Conservation (phyloP, 805 yeast genomes). For the Yamadazyma sp. region DNA sequence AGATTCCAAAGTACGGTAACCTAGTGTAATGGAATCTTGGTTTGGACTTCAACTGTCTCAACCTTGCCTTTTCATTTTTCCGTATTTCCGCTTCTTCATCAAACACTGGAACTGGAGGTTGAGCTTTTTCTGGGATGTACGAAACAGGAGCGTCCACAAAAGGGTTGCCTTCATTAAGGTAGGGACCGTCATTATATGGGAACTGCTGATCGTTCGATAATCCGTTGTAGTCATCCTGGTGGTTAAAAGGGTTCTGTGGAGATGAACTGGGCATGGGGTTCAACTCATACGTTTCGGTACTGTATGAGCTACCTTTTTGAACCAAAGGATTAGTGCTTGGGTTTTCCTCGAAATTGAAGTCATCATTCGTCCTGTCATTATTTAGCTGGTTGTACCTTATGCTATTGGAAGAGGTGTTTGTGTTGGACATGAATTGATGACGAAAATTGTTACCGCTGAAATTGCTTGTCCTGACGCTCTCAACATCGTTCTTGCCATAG, state of each 20-base stretch:
- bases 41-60: constrained; percentile 23
- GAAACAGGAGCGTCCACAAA: constrained; percentile 7
- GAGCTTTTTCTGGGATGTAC: constrained; percentile 12
- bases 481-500: constrained; percentile 6
- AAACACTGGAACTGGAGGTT: constrained; percentile 14
- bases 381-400: constrained; percentile 4
- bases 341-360: constrained; percentile 11
- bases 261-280: not conserved
- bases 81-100: constrained; percentile 18
- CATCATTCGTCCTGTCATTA: constrained; percentile 9
- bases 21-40: constrained; percentile 38
- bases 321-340: constrained; percentile 2
- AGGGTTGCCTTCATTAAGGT: constrained; percentile 9
- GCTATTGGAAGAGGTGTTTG: constrained; percentile 15
- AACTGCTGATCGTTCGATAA: constrained; percentile 9
- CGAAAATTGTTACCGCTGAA: constrained; percentile 10
- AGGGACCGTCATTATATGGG: constrained; percentile 10
- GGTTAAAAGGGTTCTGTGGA: constrained; percentile 8
- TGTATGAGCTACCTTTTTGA: not conserved
- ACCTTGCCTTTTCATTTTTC: constrained; percentile 25
- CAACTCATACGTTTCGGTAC: constrained; percentile 3
- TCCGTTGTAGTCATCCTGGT: constrained; percentile 2
- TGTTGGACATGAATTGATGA: constrained; percentile 22
- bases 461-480: constrained; percentile 8
- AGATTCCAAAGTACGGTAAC: constrained; percentile 41